These are phyloP conservation scores for Thymus quinquecostatus DNA, from an alignment of 257 asterid species.

Conservation along the genomic window DNA sequence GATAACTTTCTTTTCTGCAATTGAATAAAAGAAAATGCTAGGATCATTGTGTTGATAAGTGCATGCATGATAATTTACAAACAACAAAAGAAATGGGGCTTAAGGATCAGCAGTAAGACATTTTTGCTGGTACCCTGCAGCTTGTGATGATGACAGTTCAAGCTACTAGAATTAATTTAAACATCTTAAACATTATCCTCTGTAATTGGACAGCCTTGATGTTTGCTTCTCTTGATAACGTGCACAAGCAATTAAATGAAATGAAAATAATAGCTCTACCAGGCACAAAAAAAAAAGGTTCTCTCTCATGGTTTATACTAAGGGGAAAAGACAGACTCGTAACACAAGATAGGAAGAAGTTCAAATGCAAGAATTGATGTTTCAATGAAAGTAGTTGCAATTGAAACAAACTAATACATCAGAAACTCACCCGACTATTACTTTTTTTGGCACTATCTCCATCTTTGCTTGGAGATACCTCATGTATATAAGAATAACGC, in stretches of 20 bases:
- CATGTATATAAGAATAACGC: conserved; percentile 58
- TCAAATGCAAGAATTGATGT: conserved; percentile 23
- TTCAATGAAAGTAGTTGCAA: conserved; percentile 14
- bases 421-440: conserved; percentile 71
- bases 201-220: conserved; percentile 16
- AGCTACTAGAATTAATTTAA: conserved; percentile 9
- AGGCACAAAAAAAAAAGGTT: background rate
- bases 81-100: conserved; percentile 13
- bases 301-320: background rate
- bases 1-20: conserved; percentile 84
- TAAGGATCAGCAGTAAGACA: conserved; percentile 12
- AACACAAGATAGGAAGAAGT: conserved; percentile 1
- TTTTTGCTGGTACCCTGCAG: conserved; percentile 2
- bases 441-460: conserved; percentile 64
- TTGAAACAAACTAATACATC: conserved; percentile 26
- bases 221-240: background rate
- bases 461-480: conserved; percentile 77
- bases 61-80: conserved; percentile 24
- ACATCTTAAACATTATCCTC: background rate
- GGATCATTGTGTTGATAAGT: conserved; percentile 30
- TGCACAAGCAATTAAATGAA: conserved; percentile 20
- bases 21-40: conserved; percentile 11
- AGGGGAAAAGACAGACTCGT: background rate
- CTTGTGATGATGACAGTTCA: conserved; percentile 18
- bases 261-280: conserved; percentile 5